Base-by-base conservation (phyloP, 176 grass and related monocot species). In the Oryza brachyantha region DNA sequence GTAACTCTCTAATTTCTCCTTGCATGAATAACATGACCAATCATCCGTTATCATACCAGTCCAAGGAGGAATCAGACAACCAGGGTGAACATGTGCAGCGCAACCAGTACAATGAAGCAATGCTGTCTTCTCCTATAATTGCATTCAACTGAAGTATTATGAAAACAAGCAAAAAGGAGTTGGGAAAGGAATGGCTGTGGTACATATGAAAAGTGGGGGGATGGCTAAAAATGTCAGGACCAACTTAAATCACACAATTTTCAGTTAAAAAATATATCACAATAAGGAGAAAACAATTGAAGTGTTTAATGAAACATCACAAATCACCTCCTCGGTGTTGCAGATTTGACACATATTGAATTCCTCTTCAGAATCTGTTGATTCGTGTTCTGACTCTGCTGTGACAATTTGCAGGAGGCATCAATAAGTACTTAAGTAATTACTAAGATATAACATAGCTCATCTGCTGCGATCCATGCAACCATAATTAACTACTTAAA, bases 21-120 rank as follows among this genome's bases (percentile, higher is more conserved):
- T 91, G 83, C 95, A 98, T 64, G 85, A 63, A 24, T 94, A 84
- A 88, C 95, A 98, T 80, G 88, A 88, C 92, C 95, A 98, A 90
- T 94, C 92, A 81, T 98, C 92, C 66, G 66, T 63, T 50, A 91
- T 37, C 38, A 79, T 36, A 67, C 84, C 95, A 70, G 83, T 98
- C 95, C 80, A 94, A 79, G 95, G 92, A 68, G 95, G 95, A 73
- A 92, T 79, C 68, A 94, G 57, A 75, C 92, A 98, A 68, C 84
- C 68, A 83, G 95, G 92, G 64, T 98, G 95, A 77, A 98, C 92
- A 61, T 71, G 71, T 79, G 73, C 76, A 70, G 82, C 73, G 81
- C 95, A 98, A 82, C 81, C 90, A 5, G 90, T 94, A 86, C 95
- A 98, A 50, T 45, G 75, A 80, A 98, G 89, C 80, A 98, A 83